Conservation (phyloP, 2,329 filamentous ascomycete genomes). For the Fusarium sp. region DNA sequence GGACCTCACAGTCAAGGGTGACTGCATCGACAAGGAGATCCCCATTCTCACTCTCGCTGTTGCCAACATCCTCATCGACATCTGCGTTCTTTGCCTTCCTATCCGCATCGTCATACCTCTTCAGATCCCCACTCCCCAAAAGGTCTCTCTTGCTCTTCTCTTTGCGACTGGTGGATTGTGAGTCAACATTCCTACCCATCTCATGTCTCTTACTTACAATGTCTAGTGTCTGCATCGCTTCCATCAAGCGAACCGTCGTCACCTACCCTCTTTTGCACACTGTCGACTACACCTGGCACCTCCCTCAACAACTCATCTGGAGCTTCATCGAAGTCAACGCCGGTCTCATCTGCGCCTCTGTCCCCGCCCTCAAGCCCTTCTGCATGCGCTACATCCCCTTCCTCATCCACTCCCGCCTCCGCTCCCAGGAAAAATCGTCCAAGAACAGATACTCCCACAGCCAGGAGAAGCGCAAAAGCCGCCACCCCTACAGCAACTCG, state of each 20-base stretch:
- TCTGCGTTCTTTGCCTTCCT: conserved; percentile 58
- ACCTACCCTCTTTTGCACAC: conserved; percentile 39
- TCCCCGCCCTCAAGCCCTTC: conserved; percentile 62
- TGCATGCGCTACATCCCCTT: conserved; percentile 51
- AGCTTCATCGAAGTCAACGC: conserved; percentile 61
- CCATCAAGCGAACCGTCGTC: conserved; percentile 45
- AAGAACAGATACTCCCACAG: conserved; percentile 25
- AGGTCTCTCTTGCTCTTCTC: conserved; percentile 60
- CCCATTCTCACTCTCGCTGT: conserved; percentile 41
- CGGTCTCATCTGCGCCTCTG: conserved; percentile 61
- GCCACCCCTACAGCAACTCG: conserved; percentile 26
- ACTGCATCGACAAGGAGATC: conserved; percentile 54
- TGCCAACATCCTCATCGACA: conserved; percentile 59
- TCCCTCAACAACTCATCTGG: conserved; percentile 51
- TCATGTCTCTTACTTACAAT: background rate
- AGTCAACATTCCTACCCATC: conserved; percentile 8
- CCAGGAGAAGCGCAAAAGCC: conserved; percentile 32
- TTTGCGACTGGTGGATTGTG: conserved; percentile 53
- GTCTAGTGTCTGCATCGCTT: conserved; percentile 43
- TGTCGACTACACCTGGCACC: conserved; percentile 43
- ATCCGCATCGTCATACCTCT: conserved; percentile 57
- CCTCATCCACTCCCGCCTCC: conserved; percentile 41
- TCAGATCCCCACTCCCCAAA: conserved; percentile 60
- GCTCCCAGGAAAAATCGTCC: conserved; percentile 31
- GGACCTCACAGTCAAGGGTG: conserved; percentile 51